These are phyloP conservation scores for Prunus yedoensis DNA, from an alignment of 331 rosid genomes.

Conservation along the genomic window DNA sequence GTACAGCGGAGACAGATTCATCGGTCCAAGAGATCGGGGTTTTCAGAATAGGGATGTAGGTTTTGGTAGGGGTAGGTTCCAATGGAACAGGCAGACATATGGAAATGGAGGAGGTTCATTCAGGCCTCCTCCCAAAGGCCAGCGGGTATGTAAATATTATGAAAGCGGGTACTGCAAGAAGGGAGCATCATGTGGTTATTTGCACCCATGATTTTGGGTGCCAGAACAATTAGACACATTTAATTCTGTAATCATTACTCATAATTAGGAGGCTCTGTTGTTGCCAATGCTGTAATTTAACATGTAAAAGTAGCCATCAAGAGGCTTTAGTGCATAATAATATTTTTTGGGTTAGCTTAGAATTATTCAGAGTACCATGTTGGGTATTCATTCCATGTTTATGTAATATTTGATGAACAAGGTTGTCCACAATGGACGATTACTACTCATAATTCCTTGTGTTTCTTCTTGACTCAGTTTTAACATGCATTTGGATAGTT, in stretches of 20 bases:
- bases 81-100: conserved; percentile 59
- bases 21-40: conserved; percentile 56
- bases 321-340: conserved; percentile 38
- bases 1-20: conserved; percentile 47
- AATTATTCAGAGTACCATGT: conserved; percentile 1
- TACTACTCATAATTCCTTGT: neutral
- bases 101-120: conserved; percentile 32
- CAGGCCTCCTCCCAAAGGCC: conserved; percentile 68
- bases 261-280: conserved; percentile 38
- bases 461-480: neutral
- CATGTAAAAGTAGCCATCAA: conserved; percentile 53
- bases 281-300: conserved; percentile 69
- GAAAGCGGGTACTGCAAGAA: conserved; percentile 78
- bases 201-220: conserved; percentile 71
- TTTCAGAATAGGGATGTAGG: conserved; percentile 54
- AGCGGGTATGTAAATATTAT: conserved; percentile 83
- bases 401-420: neutral
- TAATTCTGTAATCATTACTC: conserved; percentile 59
- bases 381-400: conserved; percentile 1
- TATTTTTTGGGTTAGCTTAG: conserved; percentile 27
- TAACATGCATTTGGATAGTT: no score
- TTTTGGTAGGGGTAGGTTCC: conserved; percentile 51
- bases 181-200: conserved; percentile 69
- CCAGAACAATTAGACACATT: conserved; percentile 39
- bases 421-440: conserved; percentile 17